Evolutionary conservation across 169 alveolate genomes (phyloP), one percentile per base, ranked within the genome.

Genomic region (Eimeria zaria): DNA sequence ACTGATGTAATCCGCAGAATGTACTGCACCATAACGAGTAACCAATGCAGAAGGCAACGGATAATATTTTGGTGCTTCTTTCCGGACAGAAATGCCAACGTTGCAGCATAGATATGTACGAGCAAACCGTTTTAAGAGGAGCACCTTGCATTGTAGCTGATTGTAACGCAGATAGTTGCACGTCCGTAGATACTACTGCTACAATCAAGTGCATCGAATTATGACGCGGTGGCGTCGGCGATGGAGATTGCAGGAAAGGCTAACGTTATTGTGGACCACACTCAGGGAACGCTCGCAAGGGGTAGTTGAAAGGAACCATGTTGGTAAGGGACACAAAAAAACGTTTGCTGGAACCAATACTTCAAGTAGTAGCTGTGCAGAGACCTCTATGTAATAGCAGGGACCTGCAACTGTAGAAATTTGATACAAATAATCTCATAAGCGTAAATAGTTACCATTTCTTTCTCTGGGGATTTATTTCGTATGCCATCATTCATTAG

Each of bases 31-130:
- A n/a, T n/a, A n/a, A n/a, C n/a, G n/a, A n/a, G n/a, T n/a, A n/a
- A n/a, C n/a, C n/a, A 69, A 69, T 33, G 80, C n/a, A 69, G 80
- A 11, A 69, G 80, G n/a, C 80, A 14, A 14, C 80, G 51, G n/a
- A n/a, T n/a, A 8, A 33, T 2, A 12, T 18, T 69, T 69, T 14
- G 51, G n/a, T 69, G 80, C n/a, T 33, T 14, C n/a, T 36, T 69
- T 33, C 46, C 51, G 9, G 46, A 24, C 80, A 12, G 80, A 69
- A 69, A 12, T 8, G n/a, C 51, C 24, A 69, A 69, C 51, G 51
- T 51, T 36, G 80, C 46, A 51, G 51, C 51, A 69, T 69, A 16
- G 4, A 33, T 69, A 33, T 69, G 78, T 33, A 33, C 48, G 80
- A 36, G 76, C 44, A 20, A 30, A 64, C 76, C 76, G 76, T n/a